Conservation (phyloP, 768 basidiomycete species). For the Macrocybe gigantea region DNA sequence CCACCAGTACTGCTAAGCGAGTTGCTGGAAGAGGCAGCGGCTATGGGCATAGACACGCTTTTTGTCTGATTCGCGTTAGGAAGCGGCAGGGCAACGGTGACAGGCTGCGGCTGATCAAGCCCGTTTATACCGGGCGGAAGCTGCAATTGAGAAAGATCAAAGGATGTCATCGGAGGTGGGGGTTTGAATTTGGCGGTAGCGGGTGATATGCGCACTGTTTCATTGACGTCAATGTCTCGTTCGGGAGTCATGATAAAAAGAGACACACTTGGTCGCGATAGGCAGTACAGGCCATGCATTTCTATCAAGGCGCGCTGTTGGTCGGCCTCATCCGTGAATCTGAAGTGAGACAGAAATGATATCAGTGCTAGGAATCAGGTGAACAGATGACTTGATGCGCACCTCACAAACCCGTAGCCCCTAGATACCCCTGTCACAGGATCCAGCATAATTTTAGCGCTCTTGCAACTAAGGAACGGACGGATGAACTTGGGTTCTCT, state of each 20-base stretch:
- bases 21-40: constrained; percentile 34
- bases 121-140: constrained; percentile 27
- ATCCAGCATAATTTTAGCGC: constrained; percentile 93
- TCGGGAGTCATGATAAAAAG: no score
- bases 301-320: constrained; percentile 86
- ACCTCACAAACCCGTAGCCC: constrained; percentile 93
- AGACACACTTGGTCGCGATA: constrained; percentile 78
- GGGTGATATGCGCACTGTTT: constrained; percentile 81
- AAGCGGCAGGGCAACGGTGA: constrained; percentile 45
- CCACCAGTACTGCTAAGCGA: constrained; percentile 29
- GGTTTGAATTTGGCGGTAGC: constrained; percentile 86
- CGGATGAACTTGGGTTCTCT: constrained; percentile 85
- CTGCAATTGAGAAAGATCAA: constrained; percentile 42
- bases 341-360: constrained; percentile 21
- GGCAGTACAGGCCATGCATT: constrained; percentile 88
- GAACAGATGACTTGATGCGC: constrained; percentile 12
- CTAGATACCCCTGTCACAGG: constrained; percentile 84
- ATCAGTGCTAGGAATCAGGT: constrained; percentile 3
- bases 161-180: constrained; percentile 32
- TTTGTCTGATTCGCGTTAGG: constrained; percentile 41
- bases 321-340: constrained; percentile 85
- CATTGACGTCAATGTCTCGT: no score
- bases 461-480: constrained; percentile 89
- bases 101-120: constrained; percentile 26
- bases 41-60: constrained; percentile 70